phyloP scores from a whole-genome alignment of 768 basidiomycete genomes.

The Boletales sp. region DNA sequence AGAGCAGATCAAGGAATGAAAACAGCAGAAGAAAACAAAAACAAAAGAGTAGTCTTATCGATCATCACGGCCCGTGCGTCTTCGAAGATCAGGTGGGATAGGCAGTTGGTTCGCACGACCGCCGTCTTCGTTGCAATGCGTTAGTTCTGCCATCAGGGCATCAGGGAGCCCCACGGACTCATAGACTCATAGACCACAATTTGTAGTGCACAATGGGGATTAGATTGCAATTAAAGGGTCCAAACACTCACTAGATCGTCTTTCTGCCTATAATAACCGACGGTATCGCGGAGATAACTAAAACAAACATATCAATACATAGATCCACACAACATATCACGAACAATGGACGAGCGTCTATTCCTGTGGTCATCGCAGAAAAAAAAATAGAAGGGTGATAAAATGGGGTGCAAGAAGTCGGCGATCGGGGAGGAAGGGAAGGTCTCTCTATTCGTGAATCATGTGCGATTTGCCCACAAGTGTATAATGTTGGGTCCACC shows the following conservation, averaged over 20 bases:
- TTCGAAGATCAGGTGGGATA: slow-evolving; percentile 25
- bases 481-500: slow-evolving; percentile 33
- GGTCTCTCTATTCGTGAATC: slow-evolving; percentile 2
- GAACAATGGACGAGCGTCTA: slow-evolving; percentile 15
- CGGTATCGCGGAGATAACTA: slow-evolving; percentile 6
- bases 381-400: background rate
- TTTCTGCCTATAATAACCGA: background rate
- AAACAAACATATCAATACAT: slow-evolving; percentile 26
- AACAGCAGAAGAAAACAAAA: background rate
- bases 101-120: slow-evolving; percentile 10
- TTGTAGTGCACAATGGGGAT: background rate
- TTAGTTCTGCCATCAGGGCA: slow-evolving; percentile 13
- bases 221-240: slow-evolving; percentile 4
- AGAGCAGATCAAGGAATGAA: no score
- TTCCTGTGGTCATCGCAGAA: background rate
- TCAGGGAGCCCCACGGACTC: slow-evolving; percentile 9
- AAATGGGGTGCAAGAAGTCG: background rate
- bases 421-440: background rate
- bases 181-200: slow-evolving; percentile 14
- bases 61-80: slow-evolving; percentile 1
- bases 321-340: slow-evolving; percentile 14
- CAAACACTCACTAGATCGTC: background rate
- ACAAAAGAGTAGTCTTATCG: slow-evolving; percentile 15
- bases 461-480: slow-evolving; percentile 32
- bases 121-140: slow-evolving; percentile 4